Base-by-base conservation (phyloP, 2,329 filamentous ascomycete species). In the Raffaelea deltoideospora region DNA sequence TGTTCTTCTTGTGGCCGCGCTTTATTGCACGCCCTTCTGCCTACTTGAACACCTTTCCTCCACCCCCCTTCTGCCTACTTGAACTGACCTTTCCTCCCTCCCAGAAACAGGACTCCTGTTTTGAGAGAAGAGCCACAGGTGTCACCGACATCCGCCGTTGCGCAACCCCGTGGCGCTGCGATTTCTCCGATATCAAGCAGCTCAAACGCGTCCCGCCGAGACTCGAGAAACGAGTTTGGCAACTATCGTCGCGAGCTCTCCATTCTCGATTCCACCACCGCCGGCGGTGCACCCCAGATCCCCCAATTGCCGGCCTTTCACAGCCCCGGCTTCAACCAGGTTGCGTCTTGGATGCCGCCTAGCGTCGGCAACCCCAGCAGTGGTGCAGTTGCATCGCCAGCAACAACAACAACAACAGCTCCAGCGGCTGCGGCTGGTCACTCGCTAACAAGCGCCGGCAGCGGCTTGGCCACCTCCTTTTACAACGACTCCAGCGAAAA, bases 401-500 rank as follows among this genome's bases (percentile, higher is more conserved):
- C 37, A 60, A 55, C 50, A 56, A 50, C 21, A 31, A 31, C 36
- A 21, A 20, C 23, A 18, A 8, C 23, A 28, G 11, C n/a, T n/a
- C n/a, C 43, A 50, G 40, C 35, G 47, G 53, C 39, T 31, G 50
- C 52, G 35, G 18, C 5, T n/a, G 27, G 11, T 11, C 35, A 10
- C 50, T 58, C 37, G 48, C 50, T 33, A 50, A 52, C 59, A 39
- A 54, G 51, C 34, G 55, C 50, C 49, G 52, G 44, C 35, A 33
- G 44, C 45, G 43, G 49, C 43, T n/a, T 64, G 50, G 53, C 59
- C 27, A 69, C 67, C 33, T 79, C 65, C 53, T 86, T 85, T 56
- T 80, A 74, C 58, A 75, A 85, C 54, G 77, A 86, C 51, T 83
- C 79, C 24, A 79, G 69, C 60, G 81, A 87, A 50, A 78, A 76